Percentiles rank a stretch among this genome's conserved stretches.
Conservation (phyloP, 768 basidiomycete species). For the Tricholoma sp. region DNA sequence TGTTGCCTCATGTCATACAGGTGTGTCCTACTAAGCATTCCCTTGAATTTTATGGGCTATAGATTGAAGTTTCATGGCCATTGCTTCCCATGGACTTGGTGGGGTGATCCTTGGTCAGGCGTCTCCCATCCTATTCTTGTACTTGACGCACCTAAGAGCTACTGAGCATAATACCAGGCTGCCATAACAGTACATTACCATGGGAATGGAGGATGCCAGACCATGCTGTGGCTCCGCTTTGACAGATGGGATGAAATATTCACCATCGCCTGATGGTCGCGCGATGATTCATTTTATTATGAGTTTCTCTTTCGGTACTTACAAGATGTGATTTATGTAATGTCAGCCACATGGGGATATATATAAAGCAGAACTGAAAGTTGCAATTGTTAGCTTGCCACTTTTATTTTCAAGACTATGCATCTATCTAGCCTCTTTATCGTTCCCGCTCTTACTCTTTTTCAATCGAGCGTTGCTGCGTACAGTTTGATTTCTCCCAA, state of each 20-base stretch:
- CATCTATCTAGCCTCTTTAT: constrained; percentile 8
- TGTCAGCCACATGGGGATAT: background rate
- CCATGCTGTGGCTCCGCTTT: background rate
- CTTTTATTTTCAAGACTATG: background rate
- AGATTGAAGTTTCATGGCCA: background rate
- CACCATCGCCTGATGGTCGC: background rate
- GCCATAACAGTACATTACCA: constrained; percentile 6
- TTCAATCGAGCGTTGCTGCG: constrained; percentile 7
- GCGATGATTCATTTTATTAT: background rate
- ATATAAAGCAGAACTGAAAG: background rate
- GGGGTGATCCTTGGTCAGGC: constrained; percentile 1
- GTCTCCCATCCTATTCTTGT: background rate
- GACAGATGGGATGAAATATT: background rate
- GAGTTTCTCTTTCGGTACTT: no score
- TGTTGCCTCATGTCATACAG: background rate
- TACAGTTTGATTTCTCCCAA: no score
- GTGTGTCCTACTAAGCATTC: background rate
- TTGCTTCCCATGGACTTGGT: background rate
- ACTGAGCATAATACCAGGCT: background rate
- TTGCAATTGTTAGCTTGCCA: background rate
- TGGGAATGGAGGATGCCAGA: constrained; percentile 8
- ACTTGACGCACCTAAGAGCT: background rate
- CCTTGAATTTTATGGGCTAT: background rate
- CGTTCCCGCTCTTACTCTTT: constrained; percentile 8
- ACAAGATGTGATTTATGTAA: no score